phyloP scores from a whole-genome alignment of 257 asterid species.

The Salvia rosmarinus region DNA sequence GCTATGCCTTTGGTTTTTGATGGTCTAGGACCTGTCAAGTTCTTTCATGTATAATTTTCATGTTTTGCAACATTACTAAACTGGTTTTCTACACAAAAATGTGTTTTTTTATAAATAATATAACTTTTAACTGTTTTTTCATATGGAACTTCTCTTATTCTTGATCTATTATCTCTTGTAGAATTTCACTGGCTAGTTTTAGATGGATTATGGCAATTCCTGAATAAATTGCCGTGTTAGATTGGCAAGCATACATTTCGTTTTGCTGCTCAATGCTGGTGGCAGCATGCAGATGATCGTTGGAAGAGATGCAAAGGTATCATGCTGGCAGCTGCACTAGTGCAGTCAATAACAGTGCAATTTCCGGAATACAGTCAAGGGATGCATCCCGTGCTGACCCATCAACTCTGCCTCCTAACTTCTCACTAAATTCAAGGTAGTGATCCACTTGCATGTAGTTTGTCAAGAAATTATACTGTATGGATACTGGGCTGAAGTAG shows the following conservation, averaged over 20 bases:
- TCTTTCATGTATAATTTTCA: not conserved
- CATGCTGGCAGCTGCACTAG: slow-evolving; percentile 93
- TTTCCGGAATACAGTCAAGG: slow-evolving; percentile 75
- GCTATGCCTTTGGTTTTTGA: slow-evolving; percentile 12
- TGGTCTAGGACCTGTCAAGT: not conserved
- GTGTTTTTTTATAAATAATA: not conserved
- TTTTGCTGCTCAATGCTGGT: slow-evolving; percentile 78
- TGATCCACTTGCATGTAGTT: slow-evolving; percentile 10
- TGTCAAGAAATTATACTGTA: not conserved
- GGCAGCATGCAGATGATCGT: slow-evolving; percentile 96
- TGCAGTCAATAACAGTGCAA: slow-evolving; percentile 87
- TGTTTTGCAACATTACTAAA: not conserved
- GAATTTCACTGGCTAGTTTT: not conserved
- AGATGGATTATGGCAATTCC: slow-evolving; percentile 5
- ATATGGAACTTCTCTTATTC: not conserved
- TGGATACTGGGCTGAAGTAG: slow-evolving; percentile 11
- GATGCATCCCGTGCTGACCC: slow-evolving; percentile 79
- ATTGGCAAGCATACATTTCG: slow-evolving; percentile 32
- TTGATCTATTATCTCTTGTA: slow-evolving; percentile 8
- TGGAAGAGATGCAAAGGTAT: slow-evolving; percentile 98
- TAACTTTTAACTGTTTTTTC: not conserved
- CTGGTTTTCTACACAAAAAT: slow-evolving; percentile 4
- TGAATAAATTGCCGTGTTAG: slow-evolving; percentile 32
- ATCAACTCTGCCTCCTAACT: slow-evolving; percentile 65
- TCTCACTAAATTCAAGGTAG: slow-evolving; percentile 77